phyloP scores from a whole-genome alignment of 768 basidiomycete species.

The Gloeostereum incarnatum region DNA sequence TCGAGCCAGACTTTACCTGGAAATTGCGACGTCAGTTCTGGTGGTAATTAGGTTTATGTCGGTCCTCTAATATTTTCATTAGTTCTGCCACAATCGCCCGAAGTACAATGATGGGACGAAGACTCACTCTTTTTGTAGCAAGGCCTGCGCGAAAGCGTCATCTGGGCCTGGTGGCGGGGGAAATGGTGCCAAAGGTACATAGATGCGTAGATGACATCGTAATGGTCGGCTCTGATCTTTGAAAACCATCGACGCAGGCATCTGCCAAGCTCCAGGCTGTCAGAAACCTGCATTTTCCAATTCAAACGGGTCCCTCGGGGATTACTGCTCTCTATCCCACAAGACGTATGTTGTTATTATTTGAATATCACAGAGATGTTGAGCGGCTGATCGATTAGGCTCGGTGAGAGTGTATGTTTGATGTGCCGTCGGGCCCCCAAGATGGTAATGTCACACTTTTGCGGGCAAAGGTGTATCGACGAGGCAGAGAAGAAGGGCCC shows the following conservation, averaged over 20 bases:
- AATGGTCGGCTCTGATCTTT: constrained; percentile 12
- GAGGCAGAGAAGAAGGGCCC: constrained; percentile 48
- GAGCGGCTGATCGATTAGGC: constrained; percentile 13
- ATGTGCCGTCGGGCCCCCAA: constrained; percentile 52
- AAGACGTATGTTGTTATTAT: constrained; percentile 35
- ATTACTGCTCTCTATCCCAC: constrained; percentile 43
- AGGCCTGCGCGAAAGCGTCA: constrained; percentile 47
- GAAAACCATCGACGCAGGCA: constrained; percentile 17
- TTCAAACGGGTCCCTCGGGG: constrained; percentile 26
- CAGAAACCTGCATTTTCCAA: constrained; percentile 31
- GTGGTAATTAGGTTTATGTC: constrained; percentile 4
- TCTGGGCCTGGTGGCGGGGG: constrained; percentile 12
- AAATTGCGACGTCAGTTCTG: constrained; percentile 41
- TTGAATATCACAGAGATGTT: neutral
- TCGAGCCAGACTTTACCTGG: constrained; percentile 13
- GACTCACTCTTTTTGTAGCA: constrained; percentile 55
- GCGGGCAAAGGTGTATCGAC: constrained; percentile 42
- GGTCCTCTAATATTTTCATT: constrained; percentile 5
- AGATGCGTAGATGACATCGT: constrained; percentile 2
- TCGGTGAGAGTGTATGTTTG: constrained; percentile 44
- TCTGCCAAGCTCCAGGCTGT: constrained; percentile 45
- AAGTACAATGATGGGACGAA: constrained; percentile 50
- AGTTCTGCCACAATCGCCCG: constrained; percentile 54
- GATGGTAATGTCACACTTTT: constrained; percentile 51
- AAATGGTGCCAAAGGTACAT: constrained; percentile 10